Evolutionary conservation across 1,139 yeast species (phyloP), one percentile per base, ranked within the genome.

Genomic region (Arxiozyma telluris): DNA sequence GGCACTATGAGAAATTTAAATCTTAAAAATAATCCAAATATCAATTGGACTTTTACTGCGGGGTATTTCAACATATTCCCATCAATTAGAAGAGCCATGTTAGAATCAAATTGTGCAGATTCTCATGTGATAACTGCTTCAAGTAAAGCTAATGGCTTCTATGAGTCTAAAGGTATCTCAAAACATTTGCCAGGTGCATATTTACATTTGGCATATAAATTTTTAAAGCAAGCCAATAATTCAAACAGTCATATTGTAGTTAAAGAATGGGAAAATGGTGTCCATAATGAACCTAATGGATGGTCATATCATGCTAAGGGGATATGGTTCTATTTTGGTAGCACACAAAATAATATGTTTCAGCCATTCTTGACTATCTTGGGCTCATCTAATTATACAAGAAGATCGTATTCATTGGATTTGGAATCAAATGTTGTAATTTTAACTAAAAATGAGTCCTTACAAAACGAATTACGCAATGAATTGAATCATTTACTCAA

Each of bases 231-330:
- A 41, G 81, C 86, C 6, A 78, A 79, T 1, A 80, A 77, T 60
- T 34, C 48, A 22, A 71, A 74, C 18, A 63, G 75, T 7, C 64
- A 75, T 22, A 81, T 91, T 41, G 71, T 74, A 18, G 73, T 93
- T 44, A 77, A 75, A 55, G 98, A 93, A 69, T 94, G 98, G 98
- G 80, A 81, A 64, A 81, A 80, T 51, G 98, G 98, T 1, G 73
- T 81, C 1, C 96, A 90, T 9, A 89, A 89, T 64, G 80, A 87
- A 15, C 79, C 83, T 0, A 80, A 76, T 41, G 98, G 98, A 1
- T 93, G 98, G 98, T 88, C 97, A 0, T 93, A 93, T 68, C 99
- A 93, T 66, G 98, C 98, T n/a, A 93, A 93, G 67, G 99, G 99
- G 0, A 74, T 90, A 18, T 93, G 98, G 98, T 72, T 88, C 1